Conservation (phyloP, 768 basidiomycete genomes). For the Auriculariales sp. region DNA sequence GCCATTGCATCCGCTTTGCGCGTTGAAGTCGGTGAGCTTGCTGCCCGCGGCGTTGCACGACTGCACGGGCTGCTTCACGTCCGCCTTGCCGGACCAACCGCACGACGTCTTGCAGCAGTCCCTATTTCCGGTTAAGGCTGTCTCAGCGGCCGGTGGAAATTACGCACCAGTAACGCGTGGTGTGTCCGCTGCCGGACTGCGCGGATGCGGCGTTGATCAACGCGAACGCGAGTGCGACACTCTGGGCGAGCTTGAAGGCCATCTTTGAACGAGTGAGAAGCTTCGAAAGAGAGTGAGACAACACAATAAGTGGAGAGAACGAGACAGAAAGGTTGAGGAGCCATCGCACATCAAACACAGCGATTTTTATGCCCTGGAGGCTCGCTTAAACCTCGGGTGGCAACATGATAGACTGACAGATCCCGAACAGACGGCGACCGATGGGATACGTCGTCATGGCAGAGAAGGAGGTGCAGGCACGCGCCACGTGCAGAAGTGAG, state of each 20-base stretch:
- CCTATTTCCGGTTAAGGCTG: constrained; percentile 2
- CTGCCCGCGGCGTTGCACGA: constrained; percentile 7
- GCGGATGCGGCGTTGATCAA: constrained; percentile 1
- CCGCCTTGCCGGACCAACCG: constrained; percentile 9
- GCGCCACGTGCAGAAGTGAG: no score
- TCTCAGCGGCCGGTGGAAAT: background rate
- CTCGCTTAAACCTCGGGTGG: no score
- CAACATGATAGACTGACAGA: no score
- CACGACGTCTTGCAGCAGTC: constrained; percentile 10
- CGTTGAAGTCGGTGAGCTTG: constrained; percentile 2
- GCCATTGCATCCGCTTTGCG: constrained; percentile 6
- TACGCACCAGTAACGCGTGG: constrained; percentile 9
- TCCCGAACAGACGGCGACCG: no score
- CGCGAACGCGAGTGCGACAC: background rate
- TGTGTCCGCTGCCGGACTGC: constrained; percentile 6
- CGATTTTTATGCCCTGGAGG: no score
- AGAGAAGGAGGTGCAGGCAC: no score
- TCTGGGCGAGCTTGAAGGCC: background rate
- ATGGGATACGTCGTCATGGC: no score
- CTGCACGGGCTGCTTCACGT: constrained; percentile 5
- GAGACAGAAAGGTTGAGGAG: no score
- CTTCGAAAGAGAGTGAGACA: no score
- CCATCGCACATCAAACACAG: no score
- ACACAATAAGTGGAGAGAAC: no score
- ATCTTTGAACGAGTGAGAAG: no score